phyloP scores from a whole-genome alignment of 177 flowering plant species.

The Telopea speciosissima region DNA sequence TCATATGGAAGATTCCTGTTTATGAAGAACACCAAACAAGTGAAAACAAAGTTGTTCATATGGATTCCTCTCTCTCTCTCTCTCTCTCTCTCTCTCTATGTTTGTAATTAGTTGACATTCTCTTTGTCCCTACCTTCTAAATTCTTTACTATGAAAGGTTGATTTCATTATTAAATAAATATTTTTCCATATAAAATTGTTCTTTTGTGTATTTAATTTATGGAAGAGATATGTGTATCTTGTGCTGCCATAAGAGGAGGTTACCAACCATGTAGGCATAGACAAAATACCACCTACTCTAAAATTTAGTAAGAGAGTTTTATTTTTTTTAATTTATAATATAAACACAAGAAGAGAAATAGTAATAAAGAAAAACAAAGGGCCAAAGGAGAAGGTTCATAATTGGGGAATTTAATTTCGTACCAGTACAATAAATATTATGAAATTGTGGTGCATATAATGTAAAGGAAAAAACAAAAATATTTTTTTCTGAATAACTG shows the following conservation, averaged over 20 bases:
- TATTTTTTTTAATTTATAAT: not conserved
- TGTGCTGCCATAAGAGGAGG: not conserved
- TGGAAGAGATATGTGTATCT: not conserved
- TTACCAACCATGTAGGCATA: not conserved
- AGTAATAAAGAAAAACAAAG: slow-evolving; percentile 15
- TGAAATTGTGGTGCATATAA: not conserved
- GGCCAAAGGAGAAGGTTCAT: slow-evolving; percentile 47
- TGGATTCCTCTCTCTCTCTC: too few species aligned
- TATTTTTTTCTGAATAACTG: not conserved
- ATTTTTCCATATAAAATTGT: not conserved
- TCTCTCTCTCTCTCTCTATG: too few species aligned
- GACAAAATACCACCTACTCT: slow-evolving; percentile 25
- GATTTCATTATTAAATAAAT: too few species aligned
- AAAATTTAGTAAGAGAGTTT: slow-evolving; percentile 12
- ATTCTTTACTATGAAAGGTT: too few species aligned
- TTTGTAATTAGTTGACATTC: too few species aligned
- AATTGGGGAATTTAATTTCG: slow-evolving; percentile 13
- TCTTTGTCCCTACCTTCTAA: too few species aligned
- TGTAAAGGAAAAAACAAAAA: not conserved
- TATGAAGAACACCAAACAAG: slow-evolving; percentile 23
- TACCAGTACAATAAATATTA: slow-evolving; percentile 3
- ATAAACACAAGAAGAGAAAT: not conserved
- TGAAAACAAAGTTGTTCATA: slow-evolving; percentile 21
- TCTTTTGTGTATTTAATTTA: too few species aligned
- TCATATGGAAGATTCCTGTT: slow-evolving; percentile 22